phyloP scores from a whole-genome alignment of 306 rosid species.

The Lotus japonicus region DNA sequence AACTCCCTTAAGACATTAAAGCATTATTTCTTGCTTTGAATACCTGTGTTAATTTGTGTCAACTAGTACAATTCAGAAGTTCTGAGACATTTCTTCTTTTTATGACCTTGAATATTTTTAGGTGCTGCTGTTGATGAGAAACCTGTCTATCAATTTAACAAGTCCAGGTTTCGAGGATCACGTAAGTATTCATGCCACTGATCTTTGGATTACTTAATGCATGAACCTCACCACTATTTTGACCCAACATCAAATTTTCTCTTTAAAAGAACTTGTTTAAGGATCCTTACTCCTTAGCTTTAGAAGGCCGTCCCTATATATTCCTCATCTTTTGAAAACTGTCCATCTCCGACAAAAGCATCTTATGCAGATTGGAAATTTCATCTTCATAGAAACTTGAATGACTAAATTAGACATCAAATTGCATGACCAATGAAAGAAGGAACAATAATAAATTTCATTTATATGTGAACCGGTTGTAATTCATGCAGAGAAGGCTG shows the following conservation, averaged over 20 bases:
- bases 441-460: too few species aligned
- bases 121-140: conserved; percentile 95
- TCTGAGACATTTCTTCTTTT: background rate
- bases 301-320: conserved; percentile 25
- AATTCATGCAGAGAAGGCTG: conserved; percentile 54
- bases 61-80: background rate
- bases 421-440: too few species aligned
- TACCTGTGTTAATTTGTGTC: background rate
- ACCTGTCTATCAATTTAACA: conserved; percentile 75
- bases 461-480: too few species aligned
- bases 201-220: conserved; percentile 4
- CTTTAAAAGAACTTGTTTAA: background rate
- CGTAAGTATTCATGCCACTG: conserved; percentile 44
- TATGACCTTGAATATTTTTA: conserved; percentile 25
- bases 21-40: conserved; percentile 4
- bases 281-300: conserved; percentile 5
- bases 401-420: background rate
- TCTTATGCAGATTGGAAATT: background rate
- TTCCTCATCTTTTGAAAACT: conserved; percentile 5
- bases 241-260: background rate
- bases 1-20: background rate
- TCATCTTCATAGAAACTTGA: background rate
- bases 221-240: conserved; percentile 8
- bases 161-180: conserved; percentile 93
- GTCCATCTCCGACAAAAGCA: background rate